A percentile compares a stretch with the other conserved stretches of the same genome.
Conservation (phyloP, 495 filamentous ascomycete genomes). For the Hypoxylon fragiforme region DNA sequence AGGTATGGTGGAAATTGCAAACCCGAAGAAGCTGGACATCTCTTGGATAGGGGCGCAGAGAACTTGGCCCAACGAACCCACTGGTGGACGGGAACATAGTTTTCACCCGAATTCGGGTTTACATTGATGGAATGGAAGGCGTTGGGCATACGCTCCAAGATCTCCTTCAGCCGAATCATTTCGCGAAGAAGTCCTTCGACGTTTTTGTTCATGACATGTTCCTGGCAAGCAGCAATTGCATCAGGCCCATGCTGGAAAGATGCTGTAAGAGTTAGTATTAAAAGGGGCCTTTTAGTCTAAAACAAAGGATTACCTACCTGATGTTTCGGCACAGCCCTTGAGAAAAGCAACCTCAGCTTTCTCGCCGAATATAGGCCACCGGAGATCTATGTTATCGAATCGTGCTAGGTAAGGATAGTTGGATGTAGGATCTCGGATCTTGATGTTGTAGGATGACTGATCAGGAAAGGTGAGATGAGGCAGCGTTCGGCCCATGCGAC, state of each 20-base stretch:
- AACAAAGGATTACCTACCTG: slow-evolving; percentile 26
- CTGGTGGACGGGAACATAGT: slow-evolving; percentile 47
- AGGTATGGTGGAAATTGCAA: slow-evolving; percentile 54
- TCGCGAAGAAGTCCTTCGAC: slow-evolving; percentile 52
- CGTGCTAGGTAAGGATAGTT: slow-evolving; percentile 51
- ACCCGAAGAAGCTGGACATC: slow-evolving; percentile 56
- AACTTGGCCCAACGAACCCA: slow-evolving; percentile 55
- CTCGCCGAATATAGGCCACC: slow-evolving; percentile 57
- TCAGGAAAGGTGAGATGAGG: slow-evolving; percentile 56
- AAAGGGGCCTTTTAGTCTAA: neutral
- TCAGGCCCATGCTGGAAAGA: slow-evolving; percentile 51
- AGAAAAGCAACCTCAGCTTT: slow-evolving; percentile 53
- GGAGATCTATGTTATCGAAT: slow-evolving; percentile 55
- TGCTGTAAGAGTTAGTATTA: slow-evolving; percentile 31
- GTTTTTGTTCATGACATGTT: slow-evolving; percentile 55
- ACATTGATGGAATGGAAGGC: slow-evolving; percentile 57
- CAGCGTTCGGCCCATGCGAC: slow-evolving; percentile 50
- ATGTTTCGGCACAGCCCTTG: slow-evolving; percentile 48
- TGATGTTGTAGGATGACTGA: slow-evolving; percentile 56
- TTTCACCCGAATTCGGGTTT: slow-evolving; percentile 53
- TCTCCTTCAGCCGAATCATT: slow-evolving; percentile 52
- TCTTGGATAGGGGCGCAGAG: slow-evolving; percentile 50
- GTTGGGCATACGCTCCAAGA: slow-evolving; percentile 54
- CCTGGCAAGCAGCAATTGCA: slow-evolving; percentile 54
- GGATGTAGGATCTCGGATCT: slow-evolving; percentile 50